These are phyloP conservation scores for Trapa incisa DNA, from an alignment of 345 rosid genomes.

Conservation along the genomic window DNA sequence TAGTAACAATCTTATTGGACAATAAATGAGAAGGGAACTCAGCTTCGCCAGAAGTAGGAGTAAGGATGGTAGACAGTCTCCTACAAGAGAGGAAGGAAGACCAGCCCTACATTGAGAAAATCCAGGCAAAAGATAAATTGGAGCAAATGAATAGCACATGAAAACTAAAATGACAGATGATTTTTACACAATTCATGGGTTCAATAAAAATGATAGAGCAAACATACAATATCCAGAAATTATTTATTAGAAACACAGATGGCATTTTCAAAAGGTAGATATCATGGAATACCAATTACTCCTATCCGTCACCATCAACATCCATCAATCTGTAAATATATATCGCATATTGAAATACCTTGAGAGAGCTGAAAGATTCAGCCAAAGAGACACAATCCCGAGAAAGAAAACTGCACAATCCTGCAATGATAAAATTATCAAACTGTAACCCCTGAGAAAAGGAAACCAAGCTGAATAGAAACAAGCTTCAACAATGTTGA, in stretches of 20 bases:
- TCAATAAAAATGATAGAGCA: neutral
- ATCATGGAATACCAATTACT: neutral
- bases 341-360: neutral
- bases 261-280: neutral
- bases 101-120: conserved; percentile 25
- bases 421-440: neutral
- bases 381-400: neutral
- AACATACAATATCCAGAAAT: too few species aligned
- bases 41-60: conserved; percentile 42
- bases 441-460: neutral
- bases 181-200: neutral
- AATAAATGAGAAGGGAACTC: conserved; percentile 55
- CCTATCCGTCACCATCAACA: neutral
- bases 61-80: conserved; percentile 45
- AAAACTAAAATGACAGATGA: conserved; percentile 12
- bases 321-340: neutral
- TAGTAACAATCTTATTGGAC: conserved; percentile 25
- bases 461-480: neutral
- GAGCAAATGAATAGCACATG: conserved; percentile 1
- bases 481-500: neutral
- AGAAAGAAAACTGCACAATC: neutral
- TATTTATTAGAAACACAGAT: neutral
- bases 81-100: conserved; percentile 23
- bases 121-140: neutral
- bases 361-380: neutral